Conservation (phyloP, 495 filamentous ascomycete species). For the Lindgomyces ingoldianus region DNA sequence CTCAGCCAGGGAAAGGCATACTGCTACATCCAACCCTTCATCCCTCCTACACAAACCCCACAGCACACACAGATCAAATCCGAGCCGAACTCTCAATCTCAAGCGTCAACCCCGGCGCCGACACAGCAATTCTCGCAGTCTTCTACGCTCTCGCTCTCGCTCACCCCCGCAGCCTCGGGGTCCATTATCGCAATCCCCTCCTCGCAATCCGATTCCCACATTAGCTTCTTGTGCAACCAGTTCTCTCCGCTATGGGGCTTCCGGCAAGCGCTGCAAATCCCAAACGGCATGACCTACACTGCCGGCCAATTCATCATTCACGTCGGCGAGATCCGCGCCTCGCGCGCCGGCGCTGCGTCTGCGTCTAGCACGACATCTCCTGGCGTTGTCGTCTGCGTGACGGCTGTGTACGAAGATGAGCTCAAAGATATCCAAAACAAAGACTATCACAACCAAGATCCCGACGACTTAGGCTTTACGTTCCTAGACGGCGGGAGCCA, state of each 20-base stretch:
- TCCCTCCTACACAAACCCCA: background rate
- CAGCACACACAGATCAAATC: background rate
- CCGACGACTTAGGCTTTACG: background rate
- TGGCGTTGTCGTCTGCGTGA: conserved; percentile 24
- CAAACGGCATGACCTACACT: conserved; percentile 1
- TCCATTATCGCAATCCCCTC: conserved; percentile 21
- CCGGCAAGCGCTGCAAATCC: conserved; percentile 9
- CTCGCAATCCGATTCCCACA: conserved; percentile 8
- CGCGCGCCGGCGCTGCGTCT: background rate
- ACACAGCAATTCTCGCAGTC: background rate
- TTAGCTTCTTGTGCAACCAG: background rate
- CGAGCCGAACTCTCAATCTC: background rate
- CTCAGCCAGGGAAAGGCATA: conserved; percentile 7
- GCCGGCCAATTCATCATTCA: conserved; percentile 9
- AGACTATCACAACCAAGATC: too few relatives aligned
- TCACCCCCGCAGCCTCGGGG: background rate
- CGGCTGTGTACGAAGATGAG: background rate
- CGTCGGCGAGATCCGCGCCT: conserved; percentile 11
- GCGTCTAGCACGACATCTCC: background rate
- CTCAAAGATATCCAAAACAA: background rate
- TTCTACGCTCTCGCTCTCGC: background rate
- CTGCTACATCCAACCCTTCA: conserved; percentile 21
- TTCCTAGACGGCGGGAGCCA: background rate
- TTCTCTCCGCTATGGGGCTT: conserved; percentile 20
- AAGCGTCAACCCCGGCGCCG: background rate